Percentiles rank a stretch among this genome's conserved stretches.
These are phyloP conservation scores for Globisporangium cylindrosporum DNA, from an alignment of 352 stramenopile genomes.

Conservation along the genomic window DNA sequence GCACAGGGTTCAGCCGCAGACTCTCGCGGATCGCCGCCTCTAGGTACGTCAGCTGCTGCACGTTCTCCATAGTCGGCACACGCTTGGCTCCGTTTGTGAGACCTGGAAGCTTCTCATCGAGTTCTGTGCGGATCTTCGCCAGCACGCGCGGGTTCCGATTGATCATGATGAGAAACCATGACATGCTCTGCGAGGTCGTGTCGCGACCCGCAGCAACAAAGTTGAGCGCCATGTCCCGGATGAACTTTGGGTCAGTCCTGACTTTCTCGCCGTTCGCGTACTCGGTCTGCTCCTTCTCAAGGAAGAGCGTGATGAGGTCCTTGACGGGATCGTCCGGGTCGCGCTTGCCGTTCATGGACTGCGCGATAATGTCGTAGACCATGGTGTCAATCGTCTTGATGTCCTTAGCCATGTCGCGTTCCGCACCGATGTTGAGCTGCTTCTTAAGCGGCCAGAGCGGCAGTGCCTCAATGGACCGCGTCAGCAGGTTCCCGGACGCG, in stretches of 20 bases:
- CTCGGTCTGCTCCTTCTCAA: conserved; percentile 34
- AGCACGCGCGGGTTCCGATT: conserved; percentile 52
- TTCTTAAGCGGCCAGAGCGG: conserved; percentile 23
- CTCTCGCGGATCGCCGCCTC: conserved; percentile 45
- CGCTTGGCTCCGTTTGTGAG: not conserved
- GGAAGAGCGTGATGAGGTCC: conserved; percentile 53
- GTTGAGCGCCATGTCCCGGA: conserved; percentile 79
- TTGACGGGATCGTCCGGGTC: not conserved
- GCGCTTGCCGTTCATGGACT: conserved; percentile 9
- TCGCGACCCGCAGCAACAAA: conserved; percentile 78
- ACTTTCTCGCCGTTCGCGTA: conserved; percentile 5
- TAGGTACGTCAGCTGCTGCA: conserved; percentile 39
- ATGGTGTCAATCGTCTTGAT: conserved; percentile 16
- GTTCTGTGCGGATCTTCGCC: conserved; percentile 24
- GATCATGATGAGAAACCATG: conserved; percentile 79
- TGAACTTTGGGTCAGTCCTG: conserved; percentile 16
- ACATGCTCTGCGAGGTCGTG: conserved; percentile 69
- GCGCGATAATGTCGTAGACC: conserved; percentile 21
- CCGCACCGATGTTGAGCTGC: conserved; percentile 21
- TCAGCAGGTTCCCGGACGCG: conserved; percentile 14
- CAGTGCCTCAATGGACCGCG: conserved; percentile 16
- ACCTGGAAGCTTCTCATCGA: conserved; percentile 14
- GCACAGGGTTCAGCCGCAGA: conserved; percentile 48
- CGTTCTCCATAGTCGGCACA: conserved; percentile 28
- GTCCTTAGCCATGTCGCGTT: conserved; percentile 11